Evolutionary conservation across 805 yeast species (phyloP), one percentile per base, ranked within the genome.

Genomic region (Wickerhamiella nectarea): DNA sequence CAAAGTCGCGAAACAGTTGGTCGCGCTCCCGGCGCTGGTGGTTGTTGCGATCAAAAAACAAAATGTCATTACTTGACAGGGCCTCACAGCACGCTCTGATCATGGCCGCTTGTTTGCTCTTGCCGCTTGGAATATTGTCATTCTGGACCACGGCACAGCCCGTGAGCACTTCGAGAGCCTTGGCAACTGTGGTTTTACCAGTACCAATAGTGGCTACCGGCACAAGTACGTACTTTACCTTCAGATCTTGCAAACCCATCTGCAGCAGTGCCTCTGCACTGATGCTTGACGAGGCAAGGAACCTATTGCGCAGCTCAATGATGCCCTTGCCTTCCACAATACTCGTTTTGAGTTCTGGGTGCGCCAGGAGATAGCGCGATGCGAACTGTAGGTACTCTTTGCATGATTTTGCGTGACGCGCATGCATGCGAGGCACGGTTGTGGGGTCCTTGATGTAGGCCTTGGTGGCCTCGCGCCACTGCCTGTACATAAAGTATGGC

Each of bases 121-220:
- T 48, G 6, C 37, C 44, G 8, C 34, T 11, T 11, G 41, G 63
- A 19, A 82, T 66, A 50, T 82, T 74, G 61, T 89, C 97, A 61
- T 85, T 91, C 58, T 85, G 95, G 9, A 82, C 67, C 52, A 78
- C 81, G 0, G 72, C 78, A 79, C 94, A 80, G 0, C 78, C 77
- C 44, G 66, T 77, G 8, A 87, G 58, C 8, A 67, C 55, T 0
- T 54, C 48, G 34, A 91, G 63, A 0, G 87, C 76, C 28, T 74
- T 57, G 5, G 82, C 74, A 0, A 82, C 72, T 0, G 96, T 85
- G 0, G 96, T 86, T 57, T 91, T 91, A 6, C 98, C 98, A 60
- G 95, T 84, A 0, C 97, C 97, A 42, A 89, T 73, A 0, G 94
- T 85, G 0, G 96, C 86, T 3, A 87, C 75, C 0, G 97, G 89